Conservation (phyloP, 176 grass and related monocot genomes). For the Rhynchospora pubera region DNA sequence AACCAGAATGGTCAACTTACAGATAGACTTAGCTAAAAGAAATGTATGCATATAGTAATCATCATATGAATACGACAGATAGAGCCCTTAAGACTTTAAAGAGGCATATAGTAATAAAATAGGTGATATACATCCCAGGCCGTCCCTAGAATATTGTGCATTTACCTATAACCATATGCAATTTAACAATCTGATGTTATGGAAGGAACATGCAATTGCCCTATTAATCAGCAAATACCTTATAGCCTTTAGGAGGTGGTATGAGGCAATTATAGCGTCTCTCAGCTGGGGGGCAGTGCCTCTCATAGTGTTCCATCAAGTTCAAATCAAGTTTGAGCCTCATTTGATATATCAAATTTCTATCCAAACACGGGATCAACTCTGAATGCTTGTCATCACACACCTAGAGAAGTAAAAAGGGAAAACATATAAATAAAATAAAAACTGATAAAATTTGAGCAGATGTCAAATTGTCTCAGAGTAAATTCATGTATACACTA, state of each 20-base stretch:
- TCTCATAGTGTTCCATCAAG: constrained; percentile 98
- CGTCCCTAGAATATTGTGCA: background rate
- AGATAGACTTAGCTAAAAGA: background rate
- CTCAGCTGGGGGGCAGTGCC: constrained; percentile 87
- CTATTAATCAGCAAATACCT: constrained; percentile 36
- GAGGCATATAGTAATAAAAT: background rate
- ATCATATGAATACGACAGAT: background rate
- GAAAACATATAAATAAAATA: background rate
- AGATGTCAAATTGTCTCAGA: background rate
- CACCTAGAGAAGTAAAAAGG: constrained; percentile 38
- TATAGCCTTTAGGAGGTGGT: constrained; percentile 83
- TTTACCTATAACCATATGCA: background rate
- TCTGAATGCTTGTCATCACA: constrained; percentile 93
- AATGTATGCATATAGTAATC: background rate
- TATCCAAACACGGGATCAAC: constrained; percentile 95
- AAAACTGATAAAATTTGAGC: background rate
- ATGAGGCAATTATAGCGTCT: constrained; percentile 90
- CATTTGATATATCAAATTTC: constrained; percentile 98
- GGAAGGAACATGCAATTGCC: background rate
- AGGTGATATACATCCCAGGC: background rate
- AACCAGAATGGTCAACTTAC: background rate
- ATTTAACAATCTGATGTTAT: background rate
- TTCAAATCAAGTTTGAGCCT: constrained; percentile 94
- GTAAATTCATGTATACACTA: background rate
- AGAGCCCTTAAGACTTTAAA: background rate